Conservation (phyloP, 768 basidiomycete species). For the Phylloporus sp. region DNA sequence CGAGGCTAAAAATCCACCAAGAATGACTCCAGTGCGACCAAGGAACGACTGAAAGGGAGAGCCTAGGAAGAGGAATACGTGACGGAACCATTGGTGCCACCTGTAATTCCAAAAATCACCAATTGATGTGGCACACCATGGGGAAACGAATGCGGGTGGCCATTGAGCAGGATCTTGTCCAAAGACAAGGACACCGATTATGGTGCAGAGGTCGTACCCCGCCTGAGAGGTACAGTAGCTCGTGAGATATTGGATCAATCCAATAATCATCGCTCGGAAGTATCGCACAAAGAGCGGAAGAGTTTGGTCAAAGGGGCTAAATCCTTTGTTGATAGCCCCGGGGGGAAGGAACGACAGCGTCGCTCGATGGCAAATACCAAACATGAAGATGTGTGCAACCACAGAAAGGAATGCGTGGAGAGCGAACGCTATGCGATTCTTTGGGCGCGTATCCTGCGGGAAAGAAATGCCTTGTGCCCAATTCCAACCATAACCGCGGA, state of each 20-base stretch:
- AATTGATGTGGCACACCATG: constrained; percentile 36
- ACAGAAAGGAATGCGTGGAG: constrained; percentile 32
- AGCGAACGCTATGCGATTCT: constrained; percentile 37
- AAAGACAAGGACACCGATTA: constrained; percentile 26
- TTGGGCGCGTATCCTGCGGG: constrained; percentile 39
- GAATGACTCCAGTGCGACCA: constrained; percentile 38
- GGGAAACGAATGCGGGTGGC: constrained; percentile 33
- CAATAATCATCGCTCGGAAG: constrained; percentile 41
- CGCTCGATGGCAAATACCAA: constrained; percentile 45
- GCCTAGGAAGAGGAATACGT: constrained; percentile 29
- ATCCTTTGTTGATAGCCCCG: constrained; percentile 16
- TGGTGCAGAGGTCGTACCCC: constrained; percentile 24
- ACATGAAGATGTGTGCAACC: constrained; percentile 35
- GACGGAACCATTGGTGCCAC: constrained; percentile 39
- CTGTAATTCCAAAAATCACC: constrained; percentile 36
- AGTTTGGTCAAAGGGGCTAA: constrained; percentile 30
- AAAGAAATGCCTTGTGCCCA: constrained; percentile 40
- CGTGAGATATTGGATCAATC: constrained; percentile 40
- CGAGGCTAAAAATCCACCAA: constrained; percentile 58
- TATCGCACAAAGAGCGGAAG: constrained; percentile 27
- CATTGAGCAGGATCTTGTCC: constrained; percentile 28
- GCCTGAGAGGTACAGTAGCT: constrained; percentile 45
- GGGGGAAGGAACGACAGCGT: constrained; percentile 41
- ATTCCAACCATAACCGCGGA: constrained; percentile 20
- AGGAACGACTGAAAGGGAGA: constrained; percentile 11